Evolutionary conservation across 495 filamentous ascomycete genomes (phyloP).

Genomic region (Aspergillus haitiensis): DNA sequence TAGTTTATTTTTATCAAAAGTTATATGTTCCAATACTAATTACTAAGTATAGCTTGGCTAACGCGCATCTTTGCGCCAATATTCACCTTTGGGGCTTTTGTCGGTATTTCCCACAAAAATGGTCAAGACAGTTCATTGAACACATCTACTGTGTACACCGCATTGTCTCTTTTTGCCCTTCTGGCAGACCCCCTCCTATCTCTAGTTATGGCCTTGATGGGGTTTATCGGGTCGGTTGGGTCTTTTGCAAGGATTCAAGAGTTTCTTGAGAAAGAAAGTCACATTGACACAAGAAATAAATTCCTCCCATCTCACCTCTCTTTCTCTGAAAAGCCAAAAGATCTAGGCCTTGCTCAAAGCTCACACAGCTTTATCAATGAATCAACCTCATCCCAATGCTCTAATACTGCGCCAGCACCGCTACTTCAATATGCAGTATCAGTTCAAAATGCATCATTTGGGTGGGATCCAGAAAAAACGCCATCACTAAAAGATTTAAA

Average conservation of each 20-base stretch:
- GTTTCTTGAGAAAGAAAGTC: conserved; percentile 51
- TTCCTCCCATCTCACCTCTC: not conserved
- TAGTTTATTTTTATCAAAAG: conserved; percentile 6
- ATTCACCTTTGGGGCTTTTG: conserved; percentile 52
- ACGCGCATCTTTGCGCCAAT: conserved; percentile 54
- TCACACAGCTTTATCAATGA: too few species aligned
- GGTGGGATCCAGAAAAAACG: conserved; percentile 50
- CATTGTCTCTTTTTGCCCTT: conserved; percentile 60
- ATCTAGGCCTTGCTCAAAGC: too few species aligned
- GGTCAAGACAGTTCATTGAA: conserved; percentile 48
- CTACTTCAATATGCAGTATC: conserved; percentile 29
- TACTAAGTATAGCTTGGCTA: conserved; percentile 39
- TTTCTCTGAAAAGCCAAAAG: too few species aligned
- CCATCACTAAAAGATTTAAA: conserved; percentile 45
- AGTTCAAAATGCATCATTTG: conserved; percentile 50
- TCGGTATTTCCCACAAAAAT: conserved; percentile 49
- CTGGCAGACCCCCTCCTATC: conserved; percentile 55
- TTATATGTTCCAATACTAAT: not conserved
- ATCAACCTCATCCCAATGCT: too few species aligned
- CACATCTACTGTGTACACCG: conserved; percentile 56
- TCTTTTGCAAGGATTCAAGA: conserved; percentile 60
- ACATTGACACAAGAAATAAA: conserved; percentile 34
- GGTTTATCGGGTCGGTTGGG: conserved; percentile 53
- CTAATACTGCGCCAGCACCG: not conserved
- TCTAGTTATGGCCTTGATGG: conserved; percentile 58